Evolutionary conservation across 176 grass and related monocot genomes (phyloP).

Genomic region (Secale cereale): DNA sequence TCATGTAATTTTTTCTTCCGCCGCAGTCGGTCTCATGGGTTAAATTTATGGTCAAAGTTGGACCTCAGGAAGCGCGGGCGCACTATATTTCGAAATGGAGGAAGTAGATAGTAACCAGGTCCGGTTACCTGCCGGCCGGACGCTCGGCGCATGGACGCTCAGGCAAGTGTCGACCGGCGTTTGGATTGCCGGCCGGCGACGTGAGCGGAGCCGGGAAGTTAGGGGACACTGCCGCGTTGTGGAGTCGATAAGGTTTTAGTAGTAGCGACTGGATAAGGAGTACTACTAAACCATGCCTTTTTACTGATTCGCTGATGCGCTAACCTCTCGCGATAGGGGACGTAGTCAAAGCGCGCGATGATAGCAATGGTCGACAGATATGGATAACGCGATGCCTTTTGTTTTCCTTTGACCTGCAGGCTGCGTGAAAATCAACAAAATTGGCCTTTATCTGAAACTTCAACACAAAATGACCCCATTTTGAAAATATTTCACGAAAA

Average conservation of each 20-base stretch:
- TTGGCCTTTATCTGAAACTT: no score
- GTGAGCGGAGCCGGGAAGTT: neutral
- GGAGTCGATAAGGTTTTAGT: neutral
- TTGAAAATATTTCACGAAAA: no score
- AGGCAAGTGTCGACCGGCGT: slow-evolving; percentile 13
- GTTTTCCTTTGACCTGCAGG: neutral
- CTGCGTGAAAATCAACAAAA: no score
- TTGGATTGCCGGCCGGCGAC: slow-evolving; percentile 12
- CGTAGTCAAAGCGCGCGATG: neutral
- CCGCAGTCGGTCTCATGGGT: no score
- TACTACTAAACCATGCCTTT: neutral
- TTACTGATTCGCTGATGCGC: neutral
- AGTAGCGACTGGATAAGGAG: neutral
- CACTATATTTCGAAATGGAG: no score
- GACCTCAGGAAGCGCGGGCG: no score
- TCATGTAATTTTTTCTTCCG: no score
- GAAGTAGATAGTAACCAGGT: no score
- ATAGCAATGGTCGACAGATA: neutral
- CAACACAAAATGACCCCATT: no score
- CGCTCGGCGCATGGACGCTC: neutral
- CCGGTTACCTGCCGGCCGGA: neutral
- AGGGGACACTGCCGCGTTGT: neutral
- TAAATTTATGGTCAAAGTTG: no score
- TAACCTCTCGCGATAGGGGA: neutral
- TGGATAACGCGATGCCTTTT: neutral